phyloP scores from a whole-genome alignment of 352 stramenopile species.

The Phytophthora aleatoria region DNA sequence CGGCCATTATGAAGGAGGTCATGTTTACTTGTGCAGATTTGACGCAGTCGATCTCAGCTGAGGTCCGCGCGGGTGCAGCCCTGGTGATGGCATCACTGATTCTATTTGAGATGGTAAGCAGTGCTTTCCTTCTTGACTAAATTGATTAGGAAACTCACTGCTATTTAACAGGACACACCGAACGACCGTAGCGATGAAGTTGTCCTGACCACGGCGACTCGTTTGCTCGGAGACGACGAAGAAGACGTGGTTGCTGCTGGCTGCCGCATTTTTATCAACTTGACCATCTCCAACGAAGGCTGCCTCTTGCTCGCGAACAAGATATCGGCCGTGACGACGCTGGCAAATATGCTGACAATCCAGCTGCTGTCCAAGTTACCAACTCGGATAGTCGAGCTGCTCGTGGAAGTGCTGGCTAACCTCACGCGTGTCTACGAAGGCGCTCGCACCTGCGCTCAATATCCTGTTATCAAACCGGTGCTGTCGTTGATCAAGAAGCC shows the following conservation, averaged over 20 bases:
- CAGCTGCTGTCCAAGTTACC: slow-evolving; percentile 51
- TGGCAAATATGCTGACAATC: slow-evolving; percentile 52
- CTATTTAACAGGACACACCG: slow-evolving; percentile 25
- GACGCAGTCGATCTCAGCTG: slow-evolving; percentile 39
- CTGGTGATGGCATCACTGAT: slow-evolving; percentile 59
- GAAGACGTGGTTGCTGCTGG: slow-evolving; percentile 51
- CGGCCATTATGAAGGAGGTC: slow-evolving; percentile 51
- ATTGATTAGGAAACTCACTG: background rate
- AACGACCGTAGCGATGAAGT: slow-evolving; percentile 60
- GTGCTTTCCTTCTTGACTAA: background rate
- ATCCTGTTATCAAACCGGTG: slow-evolving; percentile 47
- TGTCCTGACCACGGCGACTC: slow-evolving; percentile 51
- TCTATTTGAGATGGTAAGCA: slow-evolving; percentile 53
- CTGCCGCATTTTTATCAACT: slow-evolving; percentile 60
- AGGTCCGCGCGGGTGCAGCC: slow-evolving; percentile 53
- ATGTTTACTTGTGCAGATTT: slow-evolving; percentile 62
- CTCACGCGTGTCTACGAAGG: slow-evolving; percentile 67
- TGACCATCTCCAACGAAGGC: slow-evolving; percentile 65
- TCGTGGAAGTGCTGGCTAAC: slow-evolving; percentile 54
- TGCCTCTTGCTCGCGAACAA: slow-evolving; percentile 46
- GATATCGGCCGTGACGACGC: slow-evolving; percentile 40
- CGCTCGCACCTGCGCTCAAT: slow-evolving; percentile 44
- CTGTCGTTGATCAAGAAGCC: slow-evolving; percentile 65
- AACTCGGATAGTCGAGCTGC: slow-evolving; percentile 35
- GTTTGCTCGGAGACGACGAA: slow-evolving; percentile 48